Evolutionary conservation across 352 stramenopile species (phyloP), one percentile per base, ranked within the genome.

Genomic region (Halophytophthora polymorphica): DNA sequence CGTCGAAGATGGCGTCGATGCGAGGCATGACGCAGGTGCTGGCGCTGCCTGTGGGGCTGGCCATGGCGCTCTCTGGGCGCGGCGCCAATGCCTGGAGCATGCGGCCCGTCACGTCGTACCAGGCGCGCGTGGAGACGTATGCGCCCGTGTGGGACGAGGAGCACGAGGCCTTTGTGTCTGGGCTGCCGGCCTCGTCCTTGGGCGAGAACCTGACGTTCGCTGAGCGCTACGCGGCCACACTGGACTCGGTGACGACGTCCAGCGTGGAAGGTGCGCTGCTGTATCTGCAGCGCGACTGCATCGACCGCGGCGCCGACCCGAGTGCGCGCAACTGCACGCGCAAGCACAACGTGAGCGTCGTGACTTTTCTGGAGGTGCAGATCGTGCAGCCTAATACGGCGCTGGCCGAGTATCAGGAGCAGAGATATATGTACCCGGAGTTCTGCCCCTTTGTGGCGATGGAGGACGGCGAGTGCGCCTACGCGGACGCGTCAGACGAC

Each of bases 381-480:
- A 73, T 90, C 40, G 74, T 62, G 33, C 76, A 90, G 54, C 69
- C 79, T 11, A 73, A 69, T 42, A 55, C 64, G 2, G 69, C 79
- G n/a, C 54, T 90, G 18, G 78, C 76, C 36, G 76, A 86, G 51
- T 88, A 86, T 45, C 69, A 85, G 40, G 43, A 42, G 19, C 61
- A 78, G 46, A 65, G 63, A 31, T 86, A 73, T 41, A 69, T 77
- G 41, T 88, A 86, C 53, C 79, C 73, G 0, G 78, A 89, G 52
- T 87, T 85, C 42, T 87, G 78, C 45, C 75, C 78, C 1, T 89
- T 87, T 50, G 75, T 86, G 35, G 64, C 62, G n/a, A 79, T 89
- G 64, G 51, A 77, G 57, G 56, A 73, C 17, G 78, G 75, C 36
- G 61, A 73, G 56, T 89, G 78, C 43, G 57, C 65, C 38, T 65